A percentile compares a stretch with the other conserved stretches of the same genome.
Evolutionary conservation across 176 grass and related monocot genomes (phyloP).

Genomic region (Paspalum vaginatum): DNA sequence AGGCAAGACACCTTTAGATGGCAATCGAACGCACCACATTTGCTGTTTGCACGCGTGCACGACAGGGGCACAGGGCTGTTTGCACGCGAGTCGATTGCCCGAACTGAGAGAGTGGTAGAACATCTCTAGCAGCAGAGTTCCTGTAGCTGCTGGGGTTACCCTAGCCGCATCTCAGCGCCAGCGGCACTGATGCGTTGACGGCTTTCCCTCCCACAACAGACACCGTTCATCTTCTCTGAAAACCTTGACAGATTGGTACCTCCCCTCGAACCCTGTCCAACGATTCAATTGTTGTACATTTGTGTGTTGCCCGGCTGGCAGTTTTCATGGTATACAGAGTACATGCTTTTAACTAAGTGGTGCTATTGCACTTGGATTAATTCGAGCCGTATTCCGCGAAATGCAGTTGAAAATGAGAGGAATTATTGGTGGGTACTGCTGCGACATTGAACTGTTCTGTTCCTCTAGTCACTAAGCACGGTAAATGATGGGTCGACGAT

Average conservation of each 20-base stretch:
- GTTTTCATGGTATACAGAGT: background rate
- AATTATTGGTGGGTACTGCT: background rate
- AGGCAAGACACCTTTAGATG: no score
- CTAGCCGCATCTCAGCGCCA: background rate
- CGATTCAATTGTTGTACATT: background rate
- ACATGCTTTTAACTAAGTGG: background rate
- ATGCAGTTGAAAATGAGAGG: background rate
- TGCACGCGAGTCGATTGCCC: no score
- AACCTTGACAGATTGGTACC: background rate
- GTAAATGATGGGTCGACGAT: background rate
- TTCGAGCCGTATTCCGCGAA: background rate
- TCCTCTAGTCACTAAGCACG: background rate
- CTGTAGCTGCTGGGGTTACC: background rate
- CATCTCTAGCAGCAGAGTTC: background rate
- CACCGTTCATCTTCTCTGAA: background rate
- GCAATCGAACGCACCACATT: no score
- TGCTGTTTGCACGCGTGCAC: no score
- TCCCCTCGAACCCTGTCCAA: background rate
- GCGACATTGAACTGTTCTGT: background rate
- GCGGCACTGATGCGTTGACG: background rate
- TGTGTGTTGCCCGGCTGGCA: background rate
- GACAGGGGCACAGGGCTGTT: no score
- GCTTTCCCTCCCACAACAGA: constrained; percentile 5
- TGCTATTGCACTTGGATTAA: background rate
- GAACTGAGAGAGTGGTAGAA: background rate